Conservation (phyloP, 352 stramenopile species). For the Hyaloperonospora brassicae region DNA sequence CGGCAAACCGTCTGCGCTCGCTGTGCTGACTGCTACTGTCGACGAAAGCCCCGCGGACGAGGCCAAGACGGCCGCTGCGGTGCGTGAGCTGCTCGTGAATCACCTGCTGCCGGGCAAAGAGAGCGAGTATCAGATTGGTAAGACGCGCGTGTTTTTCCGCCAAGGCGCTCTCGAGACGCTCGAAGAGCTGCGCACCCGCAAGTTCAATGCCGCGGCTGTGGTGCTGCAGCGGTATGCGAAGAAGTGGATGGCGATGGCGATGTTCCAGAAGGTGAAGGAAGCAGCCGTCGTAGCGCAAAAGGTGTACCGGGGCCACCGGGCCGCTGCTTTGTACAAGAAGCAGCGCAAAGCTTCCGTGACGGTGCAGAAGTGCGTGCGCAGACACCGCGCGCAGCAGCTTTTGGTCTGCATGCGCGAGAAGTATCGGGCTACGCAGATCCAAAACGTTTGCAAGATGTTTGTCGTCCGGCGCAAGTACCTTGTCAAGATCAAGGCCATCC, state of each 20-base stretch:
- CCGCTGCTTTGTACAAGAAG: slow-evolving; percentile 46
- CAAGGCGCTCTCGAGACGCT: slow-evolving; percentile 87
- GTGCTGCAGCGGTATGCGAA: slow-evolving; percentile 76
- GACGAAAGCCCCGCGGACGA: slow-evolving; percentile 33
- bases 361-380: slow-evolving; percentile 61
- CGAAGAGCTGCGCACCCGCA: slow-evolving; percentile 76
- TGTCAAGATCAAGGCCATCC: slow-evolving; percentile 58
- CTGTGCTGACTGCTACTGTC: slow-evolving; percentile 27
- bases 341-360: slow-evolving; percentile 50
- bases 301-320: slow-evolving; percentile 38
- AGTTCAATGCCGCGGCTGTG: slow-evolving; percentile 72
- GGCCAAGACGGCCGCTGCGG: slow-evolving; percentile 29
- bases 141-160: slow-evolving; percentile 92
- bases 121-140: slow-evolving; percentile 77
- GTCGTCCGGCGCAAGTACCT: slow-evolving; percentile 53
- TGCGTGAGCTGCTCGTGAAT: slow-evolving; percentile 46
- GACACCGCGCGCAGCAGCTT: slow-evolving; percentile 50
- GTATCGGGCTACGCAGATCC: slow-evolving; percentile 72
- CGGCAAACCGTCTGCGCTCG: slow-evolving; percentile 22
- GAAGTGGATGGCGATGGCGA: slow-evolving; percentile 66
- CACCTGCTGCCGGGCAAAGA: slow-evolving; percentile 56
- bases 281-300: slow-evolving; percentile 57
- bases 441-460: slow-evolving; percentile 82
- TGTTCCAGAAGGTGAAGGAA: slow-evolving; percentile 50
- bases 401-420: slow-evolving; percentile 52